Evolutionary conservation across 768 basidiomycete genomes (phyloP).

Genomic region (Leccinum pellstonianum): DNA sequence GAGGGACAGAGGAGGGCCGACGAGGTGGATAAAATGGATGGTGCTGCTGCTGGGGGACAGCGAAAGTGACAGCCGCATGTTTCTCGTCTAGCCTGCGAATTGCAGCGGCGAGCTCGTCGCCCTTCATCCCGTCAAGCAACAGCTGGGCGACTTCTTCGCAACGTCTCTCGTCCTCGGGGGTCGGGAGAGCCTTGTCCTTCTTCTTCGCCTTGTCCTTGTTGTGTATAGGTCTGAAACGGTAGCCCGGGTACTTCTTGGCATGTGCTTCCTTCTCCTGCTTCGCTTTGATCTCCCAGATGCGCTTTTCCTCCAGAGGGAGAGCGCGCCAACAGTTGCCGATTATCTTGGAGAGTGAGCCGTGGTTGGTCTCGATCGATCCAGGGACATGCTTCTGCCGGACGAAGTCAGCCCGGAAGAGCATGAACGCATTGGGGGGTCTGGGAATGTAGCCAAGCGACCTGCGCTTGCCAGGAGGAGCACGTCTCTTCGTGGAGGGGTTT

Average conservation of each 20-base stretch:
- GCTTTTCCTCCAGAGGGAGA: constrained; percentile 68
- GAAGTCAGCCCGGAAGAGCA: constrained; percentile 38
- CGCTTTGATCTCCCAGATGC: constrained; percentile 69
- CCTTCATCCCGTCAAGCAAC: constrained; percentile 67
- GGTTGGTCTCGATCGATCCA: constrained; percentile 49
- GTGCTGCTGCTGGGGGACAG: not conserved
- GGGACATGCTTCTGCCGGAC: constrained; percentile 48
- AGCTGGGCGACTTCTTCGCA: constrained; percentile 59
- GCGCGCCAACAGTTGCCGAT: constrained; percentile 62
- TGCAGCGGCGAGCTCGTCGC: constrained; percentile 62
- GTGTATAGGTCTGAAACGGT: constrained; percentile 45
- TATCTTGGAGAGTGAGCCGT: constrained; percentile 49
- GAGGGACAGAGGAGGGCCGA: constrained; percentile 63
- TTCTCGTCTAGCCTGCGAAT: constrained; percentile 50
- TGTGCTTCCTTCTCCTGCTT: constrained; percentile 75
- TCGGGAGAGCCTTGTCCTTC: constrained; percentile 26
- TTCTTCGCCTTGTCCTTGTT: constrained; percentile 48
- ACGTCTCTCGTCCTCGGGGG: constrained; percentile 31
- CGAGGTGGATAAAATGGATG: constrained; percentile 40
- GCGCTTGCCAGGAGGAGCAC: constrained; percentile 60
- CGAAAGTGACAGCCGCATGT: not conserved
- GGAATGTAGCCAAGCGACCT: constrained; percentile 48
- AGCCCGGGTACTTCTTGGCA: constrained; percentile 66
- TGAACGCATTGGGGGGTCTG: constrained; percentile 35
- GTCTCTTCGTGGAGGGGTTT: constrained; percentile 42